Percentiles rank a stretch among this genome's conserved stretches.
Evolutionary conservation across 225 moss, liverwort and hornwort genomes (phyloP).

Genomic region (Thuidium tamariscinum): DNA sequence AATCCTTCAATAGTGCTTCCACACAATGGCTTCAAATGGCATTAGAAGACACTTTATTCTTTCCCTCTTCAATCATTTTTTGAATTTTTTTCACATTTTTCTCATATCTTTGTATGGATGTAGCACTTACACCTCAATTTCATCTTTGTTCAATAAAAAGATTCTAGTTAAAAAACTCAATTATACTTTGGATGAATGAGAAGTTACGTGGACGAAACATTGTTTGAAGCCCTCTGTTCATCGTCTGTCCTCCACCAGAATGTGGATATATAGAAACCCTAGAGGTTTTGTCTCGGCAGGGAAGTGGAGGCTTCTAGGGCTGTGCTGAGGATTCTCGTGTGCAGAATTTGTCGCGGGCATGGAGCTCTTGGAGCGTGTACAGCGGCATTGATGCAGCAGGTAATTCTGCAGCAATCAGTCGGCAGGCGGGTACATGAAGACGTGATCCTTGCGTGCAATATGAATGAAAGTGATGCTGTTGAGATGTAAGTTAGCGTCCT

Average conservation of each 20-base stretch:
- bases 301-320: not conserved
- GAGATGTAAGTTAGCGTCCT: not conserved
- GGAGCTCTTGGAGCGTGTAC: not conserved
- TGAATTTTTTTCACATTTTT: not conserved
- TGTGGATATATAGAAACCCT: not conserved
- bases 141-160: too few species aligned
- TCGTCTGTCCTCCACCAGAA: not conserved
- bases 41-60: not conserved
- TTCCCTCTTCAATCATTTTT: not conserved
- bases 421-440: not conserved
- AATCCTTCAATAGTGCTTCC: not conserved
- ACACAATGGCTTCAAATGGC: too few species aligned
- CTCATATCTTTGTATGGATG: not conserved
- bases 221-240: not conserved
- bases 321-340: not conserved
- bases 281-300: not conserved
- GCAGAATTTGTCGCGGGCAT: not conserved
- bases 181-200: too few species aligned
- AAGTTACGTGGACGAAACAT: too few species aligned
- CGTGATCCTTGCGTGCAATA: not conserved
- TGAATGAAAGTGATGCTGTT: not conserved
- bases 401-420: not conserved
- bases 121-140: too few species aligned
- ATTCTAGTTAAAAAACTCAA: too few species aligned
- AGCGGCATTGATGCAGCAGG: not conserved